These are phyloP conservation scores for Pythium vanterpoolii DNA, from an alignment of 352 stramenopile species.

Conservation along the genomic window DNA sequence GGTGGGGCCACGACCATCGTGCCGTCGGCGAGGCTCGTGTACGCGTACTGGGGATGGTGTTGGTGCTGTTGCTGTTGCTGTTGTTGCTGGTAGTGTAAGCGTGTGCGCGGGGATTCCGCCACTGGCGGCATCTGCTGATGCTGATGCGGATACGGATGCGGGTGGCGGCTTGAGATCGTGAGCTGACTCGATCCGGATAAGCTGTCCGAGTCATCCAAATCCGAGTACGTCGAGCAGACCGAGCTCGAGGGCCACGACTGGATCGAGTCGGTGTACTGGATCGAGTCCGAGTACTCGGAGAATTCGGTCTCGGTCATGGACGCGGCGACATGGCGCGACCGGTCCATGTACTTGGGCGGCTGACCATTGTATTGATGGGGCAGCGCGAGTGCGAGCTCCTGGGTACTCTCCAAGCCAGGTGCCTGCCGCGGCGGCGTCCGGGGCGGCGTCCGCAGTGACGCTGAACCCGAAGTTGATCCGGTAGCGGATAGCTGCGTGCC, in stretches of 20 bases:
- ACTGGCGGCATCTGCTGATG: slow-evolving; percentile 46
- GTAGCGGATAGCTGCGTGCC: slow-evolving; percentile 22
- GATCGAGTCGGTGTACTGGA: slow-evolving; percentile 49
- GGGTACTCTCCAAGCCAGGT: slow-evolving; percentile 3
- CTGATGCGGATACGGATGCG: no score
- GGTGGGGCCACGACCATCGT: slow-evolving; percentile 5
- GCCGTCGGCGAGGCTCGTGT: slow-evolving; percentile 11
- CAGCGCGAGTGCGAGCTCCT: slow-evolving; percentile 19
- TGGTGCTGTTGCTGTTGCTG: slow-evolving; percentile 4
- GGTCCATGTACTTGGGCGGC: slow-evolving; percentile 24
- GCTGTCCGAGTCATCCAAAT: slow-evolving; percentile 39
- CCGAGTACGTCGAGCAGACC: slow-evolving; percentile 46
- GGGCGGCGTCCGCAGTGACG: no score
- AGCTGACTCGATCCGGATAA: slow-evolving; percentile 17
- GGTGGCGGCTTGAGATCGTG: slow-evolving; percentile 7
- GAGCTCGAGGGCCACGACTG: slow-evolving; percentile 60
- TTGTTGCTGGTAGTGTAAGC: slow-evolving; percentile 8
- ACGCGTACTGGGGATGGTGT: slow-evolving; percentile 18
- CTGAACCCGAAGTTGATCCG: neutral
- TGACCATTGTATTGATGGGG: neutral
- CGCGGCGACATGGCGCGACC: slow-evolving; percentile 26
- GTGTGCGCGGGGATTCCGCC: slow-evolving; percentile 25
- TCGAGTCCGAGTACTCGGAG: slow-evolving; percentile 52
- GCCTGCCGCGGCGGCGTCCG: no score
- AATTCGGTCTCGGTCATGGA: slow-evolving; percentile 59